phyloP scores from a whole-genome alignment of 257 asterid genomes.

The Gardenia jasminoides region DNA sequence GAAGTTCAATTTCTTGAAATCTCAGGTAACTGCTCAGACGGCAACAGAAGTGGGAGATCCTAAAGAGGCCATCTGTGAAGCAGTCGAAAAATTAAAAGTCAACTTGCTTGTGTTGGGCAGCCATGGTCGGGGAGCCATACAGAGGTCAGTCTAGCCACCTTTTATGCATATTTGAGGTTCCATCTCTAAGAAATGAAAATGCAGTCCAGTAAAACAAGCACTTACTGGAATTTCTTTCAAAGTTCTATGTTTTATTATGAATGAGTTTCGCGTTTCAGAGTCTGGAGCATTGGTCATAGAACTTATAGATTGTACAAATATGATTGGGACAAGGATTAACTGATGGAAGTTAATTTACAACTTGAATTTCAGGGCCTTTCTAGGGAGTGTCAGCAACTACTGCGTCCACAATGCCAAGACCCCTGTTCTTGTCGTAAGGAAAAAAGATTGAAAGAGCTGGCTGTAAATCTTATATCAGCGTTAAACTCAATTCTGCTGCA shows the following conservation, averaged over 20 bases:
- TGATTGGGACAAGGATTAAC: not conserved
- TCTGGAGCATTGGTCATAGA: too few relatives aligned
- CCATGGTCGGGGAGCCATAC: slow-evolving; percentile 41
- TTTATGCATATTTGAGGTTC: not conserved
- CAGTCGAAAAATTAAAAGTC: slow-evolving; percentile 39
- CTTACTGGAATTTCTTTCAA: too few relatives aligned
- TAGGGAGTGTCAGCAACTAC: slow-evolving; percentile 72
- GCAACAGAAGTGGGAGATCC: slow-evolving; percentile 55
- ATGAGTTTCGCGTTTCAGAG: too few relatives aligned
- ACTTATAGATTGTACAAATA: too few relatives aligned
- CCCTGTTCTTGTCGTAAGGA: slow-evolving; percentile 60
- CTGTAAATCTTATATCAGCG: not conserved
- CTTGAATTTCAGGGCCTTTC: slow-evolving; percentile 46
- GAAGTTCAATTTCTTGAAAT: not conserved
- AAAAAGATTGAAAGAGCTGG: slow-evolving; percentile 9
- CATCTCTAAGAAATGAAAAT: not conserved
- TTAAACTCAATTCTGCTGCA: not conserved
- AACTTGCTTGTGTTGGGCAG: slow-evolving; percentile 51
- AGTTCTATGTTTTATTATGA: too few relatives aligned
- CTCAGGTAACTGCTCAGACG: slow-evolving; percentile 46
- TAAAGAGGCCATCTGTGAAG: slow-evolving; percentile 47
- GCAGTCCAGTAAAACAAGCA: not conserved
- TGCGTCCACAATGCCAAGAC: slow-evolving; percentile 59
- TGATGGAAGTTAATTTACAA: not conserved
- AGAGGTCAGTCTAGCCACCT: slow-evolving; percentile 35